These are phyloP conservation scores for Phoma sp. DNA, from an alignment of 2,329 filamentous ascomycete species.

Conservation along the genomic window DNA sequence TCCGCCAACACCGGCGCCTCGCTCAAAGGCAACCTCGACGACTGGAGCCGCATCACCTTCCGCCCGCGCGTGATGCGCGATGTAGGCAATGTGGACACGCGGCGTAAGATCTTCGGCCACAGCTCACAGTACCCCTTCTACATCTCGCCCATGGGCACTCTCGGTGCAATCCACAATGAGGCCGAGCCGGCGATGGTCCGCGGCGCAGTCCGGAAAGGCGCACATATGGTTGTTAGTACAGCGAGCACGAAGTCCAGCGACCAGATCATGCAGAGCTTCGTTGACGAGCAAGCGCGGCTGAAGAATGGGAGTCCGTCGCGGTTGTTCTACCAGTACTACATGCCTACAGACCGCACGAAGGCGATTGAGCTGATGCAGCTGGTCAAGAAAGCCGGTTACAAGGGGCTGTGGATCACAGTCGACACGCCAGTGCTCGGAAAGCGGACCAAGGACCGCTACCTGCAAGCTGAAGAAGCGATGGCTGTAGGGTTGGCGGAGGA, in stretches of 20 bases:
- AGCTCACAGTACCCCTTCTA: constrained; percentile 47
- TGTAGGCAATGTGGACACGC: constrained; percentile 41
- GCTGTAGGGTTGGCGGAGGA: constrained; percentile 58
- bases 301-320: constrained; percentile 35
- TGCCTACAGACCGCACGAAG: constrained; percentile 41
- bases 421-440: constrained; percentile 46
- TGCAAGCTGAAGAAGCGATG: constrained; percentile 57
- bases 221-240: constrained; percentile 46
- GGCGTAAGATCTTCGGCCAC: constrained; percentile 44
- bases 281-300: constrained; percentile 32
- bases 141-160: constrained; percentile 47
- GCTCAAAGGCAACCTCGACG: constrained; percentile 38
- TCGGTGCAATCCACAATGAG: constrained; percentile 43
- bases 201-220: constrained; percentile 43
- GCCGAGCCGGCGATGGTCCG: constrained; percentile 47
- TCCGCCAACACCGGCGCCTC: constrained; percentile 44
- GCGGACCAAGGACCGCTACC: constrained; percentile 41
- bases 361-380: constrained; percentile 41
- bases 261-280: constrained; percentile 41
- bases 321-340: constrained; percentile 47
- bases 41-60: constrained; percentile 45
- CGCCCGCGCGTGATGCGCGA: constrained; percentile 46
- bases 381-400: constrained; percentile 41
- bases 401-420: constrained; percentile 47
- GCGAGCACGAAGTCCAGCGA: constrained; percentile 40